Percentiles rank a stretch among this genome's conserved stretches.
Evolutionary conservation across 495 filamentous ascomycete species (phyloP).

Genomic region (Daldinia bambusicola): DNA sequence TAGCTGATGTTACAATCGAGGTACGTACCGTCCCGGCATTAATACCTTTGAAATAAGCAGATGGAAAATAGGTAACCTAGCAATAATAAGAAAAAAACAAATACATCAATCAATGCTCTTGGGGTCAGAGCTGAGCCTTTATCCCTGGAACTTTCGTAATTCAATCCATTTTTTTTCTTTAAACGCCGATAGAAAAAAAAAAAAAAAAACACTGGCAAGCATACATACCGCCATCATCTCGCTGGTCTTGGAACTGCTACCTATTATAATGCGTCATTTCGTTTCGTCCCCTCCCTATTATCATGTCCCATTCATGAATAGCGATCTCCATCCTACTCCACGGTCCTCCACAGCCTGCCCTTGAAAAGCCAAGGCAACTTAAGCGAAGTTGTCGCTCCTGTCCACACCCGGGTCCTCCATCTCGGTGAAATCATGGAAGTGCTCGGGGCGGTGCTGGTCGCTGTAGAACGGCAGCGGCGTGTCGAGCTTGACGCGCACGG

Average conservation of each 20-base stretch:
- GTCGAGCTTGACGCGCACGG: slow-evolving; percentile 91
- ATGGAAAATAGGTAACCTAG: slow-evolving; percentile 12
- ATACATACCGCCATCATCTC: slow-evolving; percentile 28
- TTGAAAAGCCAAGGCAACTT: slow-evolving; percentile 35
- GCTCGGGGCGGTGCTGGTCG: slow-evolving; percentile 89
- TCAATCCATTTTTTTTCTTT: slow-evolving; percentile 30
- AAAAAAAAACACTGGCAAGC: slow-evolving; percentile 6
- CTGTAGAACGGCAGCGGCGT: slow-evolving; percentile 91
- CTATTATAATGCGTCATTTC: slow-evolving; percentile 37
- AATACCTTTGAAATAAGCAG: not conserved
- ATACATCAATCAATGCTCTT: slow-evolving; percentile 1
- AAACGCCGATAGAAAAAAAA: slow-evolving; percentile 21
- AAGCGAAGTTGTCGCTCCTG: slow-evolving; percentile 86
- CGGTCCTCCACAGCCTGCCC: not conserved
- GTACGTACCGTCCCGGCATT: slow-evolving; percentile 39
- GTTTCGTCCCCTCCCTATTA: not conserved
- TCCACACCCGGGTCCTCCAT: slow-evolving; percentile 92
- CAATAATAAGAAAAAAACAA: slow-evolving; percentile 17
- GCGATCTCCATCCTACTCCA: slow-evolving; percentile 3
- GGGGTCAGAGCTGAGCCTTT: slow-evolving; percentile 30
- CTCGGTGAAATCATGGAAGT: slow-evolving; percentile 95
- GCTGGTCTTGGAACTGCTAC: slow-evolving; percentile 34
- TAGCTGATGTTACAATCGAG: slow-evolving; percentile 37
- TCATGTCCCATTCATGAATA: slow-evolving; percentile 12
- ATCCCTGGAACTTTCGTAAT: slow-evolving; percentile 31